Evolutionary conservation across 352 stramenopile genomes (phyloP), one percentile per base, ranked within the genome.

Genomic region (Thraustochytrium sp.): DNA sequence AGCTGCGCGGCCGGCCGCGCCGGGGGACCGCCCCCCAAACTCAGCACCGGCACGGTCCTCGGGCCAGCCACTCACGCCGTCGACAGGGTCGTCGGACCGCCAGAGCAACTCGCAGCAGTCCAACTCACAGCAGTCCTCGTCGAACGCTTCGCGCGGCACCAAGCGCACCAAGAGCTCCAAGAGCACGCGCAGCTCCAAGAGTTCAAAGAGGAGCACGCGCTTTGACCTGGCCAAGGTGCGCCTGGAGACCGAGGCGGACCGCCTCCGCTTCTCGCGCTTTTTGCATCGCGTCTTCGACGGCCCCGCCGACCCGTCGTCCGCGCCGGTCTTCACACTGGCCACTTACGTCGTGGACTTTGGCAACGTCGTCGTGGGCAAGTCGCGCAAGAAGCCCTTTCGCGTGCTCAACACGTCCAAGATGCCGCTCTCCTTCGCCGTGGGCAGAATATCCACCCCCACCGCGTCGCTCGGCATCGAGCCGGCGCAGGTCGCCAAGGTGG

Each of bases 341-440:
- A 89, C 93, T 73, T 97, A 97, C 82, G 89, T 96, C 0, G 88
- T 95, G 34, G 94, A 98, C 84, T 98, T 98, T 85, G 94, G 94
- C 0, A 94, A 97, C 82, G 92, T 98, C 63, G 92, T 98, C 11
- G 78, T 93, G 2, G 94, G 94, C 3, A 92, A 92, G 8, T 94
- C 94, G 76, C 93, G 93, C 77, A 94, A 96, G 73, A 94, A 94
- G 40, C 93, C 92, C 48, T 98, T 98, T 64, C 90, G 88, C 46
- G 90, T 98, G 34, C 94, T 92, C 9, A 98, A 98, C 86, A 95
- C 95, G 23, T 92, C 91, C 0, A 87, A 90, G 49, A 88, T 93
- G 23, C 87, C 92, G 34, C 87, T 94, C 11, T 95, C 90, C 13
- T 97, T 97, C 82, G 88, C 93, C 38, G 87, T 98, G 1, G 93